Base-by-base conservation (phyloP, 1,284 basidiomycete genomes). In the Cutaneotrichosporon dermatis region DNA sequence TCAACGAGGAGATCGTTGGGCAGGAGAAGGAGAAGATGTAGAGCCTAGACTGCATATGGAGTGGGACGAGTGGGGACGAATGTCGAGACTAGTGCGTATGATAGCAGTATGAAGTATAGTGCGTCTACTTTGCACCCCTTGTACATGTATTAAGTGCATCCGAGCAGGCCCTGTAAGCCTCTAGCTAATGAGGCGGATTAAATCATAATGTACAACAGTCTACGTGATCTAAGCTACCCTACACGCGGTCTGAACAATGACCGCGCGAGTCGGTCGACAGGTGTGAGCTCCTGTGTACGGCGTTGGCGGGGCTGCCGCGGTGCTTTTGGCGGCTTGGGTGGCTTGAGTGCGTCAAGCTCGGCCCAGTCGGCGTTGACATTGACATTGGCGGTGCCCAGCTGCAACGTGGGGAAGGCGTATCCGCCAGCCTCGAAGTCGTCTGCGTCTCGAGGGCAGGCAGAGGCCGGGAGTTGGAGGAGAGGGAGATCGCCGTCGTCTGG, bases 1-100 rank as follows among this genome's bases (percentile, higher is more conserved):
- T 88, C 48, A 72, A 74, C 35, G 66, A 73, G 52, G 74, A 76
- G 51, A 42, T 63, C 9, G 54, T 45, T 45, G 45, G 42, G 4
- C 34, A 33, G 35, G 25, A 25, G 25, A 57, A 56, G 58, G 37
- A 39, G 10, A 40, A 51, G 57, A 9, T 9, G 56, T 35, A 49
- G 16, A 34, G 25, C 25, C 25, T 25, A 25, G 25, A 25, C 25
- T 25, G 25, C 25, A 25, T 25, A 25, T 25, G 25, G 25, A 25
- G 25, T 25, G 25, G 25, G 25, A 25, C 25, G 25, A 25, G 25
- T 25, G 25, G 25, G 25, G 25, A 25, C 25, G 25, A 25, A 25
- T 25, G 25, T 25, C 25, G 25, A 25, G 25, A 25, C 25, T 25
- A 25, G 25, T 25, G 25, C 25, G 25, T 25, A 25, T 25, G 25